These are phyloP conservation scores for Malus hybrid DNA, from an alignment of 331 rosid species.

Conservation along the genomic window DNA sequence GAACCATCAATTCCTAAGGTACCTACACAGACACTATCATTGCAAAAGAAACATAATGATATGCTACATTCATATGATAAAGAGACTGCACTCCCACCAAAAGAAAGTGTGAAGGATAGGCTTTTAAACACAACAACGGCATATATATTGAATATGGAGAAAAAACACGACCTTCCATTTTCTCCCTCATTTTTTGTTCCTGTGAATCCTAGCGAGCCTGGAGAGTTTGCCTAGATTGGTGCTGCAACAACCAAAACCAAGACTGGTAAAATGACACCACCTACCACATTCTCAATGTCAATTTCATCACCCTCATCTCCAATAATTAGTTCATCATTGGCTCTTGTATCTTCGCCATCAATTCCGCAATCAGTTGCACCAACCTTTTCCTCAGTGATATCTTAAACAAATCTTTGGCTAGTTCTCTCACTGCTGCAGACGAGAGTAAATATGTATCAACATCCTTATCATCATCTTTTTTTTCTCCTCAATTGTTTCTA, in stretches of 20 bases:
- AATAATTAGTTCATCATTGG: slow-evolving; percentile 13
- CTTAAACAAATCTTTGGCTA: slow-evolving; percentile 25
- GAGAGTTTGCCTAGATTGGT: slow-evolving; percentile 13
- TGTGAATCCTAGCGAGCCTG: slow-evolving; percentile 12
- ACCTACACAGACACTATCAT: slow-evolving; percentile 21
- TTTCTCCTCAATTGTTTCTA: slow-evolving; percentile 15
- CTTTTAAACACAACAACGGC: slow-evolving; percentile 25
- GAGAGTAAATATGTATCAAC: slow-evolving; percentile 15
- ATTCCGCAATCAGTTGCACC: slow-evolving; percentile 18
- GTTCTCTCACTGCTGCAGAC: slow-evolving; percentile 23
- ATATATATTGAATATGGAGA: slow-evolving; percentile 26
- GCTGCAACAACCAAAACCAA: slow-evolving; percentile 23
- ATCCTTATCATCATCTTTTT: slow-evolving; percentile 20
- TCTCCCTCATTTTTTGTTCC: slow-evolving; percentile 26
- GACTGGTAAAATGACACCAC: slow-evolving; percentile 24
- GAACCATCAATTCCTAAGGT: slow-evolving; percentile 22
- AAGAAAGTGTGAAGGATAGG: slow-evolving; percentile 23
- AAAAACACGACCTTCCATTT: slow-evolving; percentile 21
- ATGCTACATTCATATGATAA: slow-evolving; percentile 25
- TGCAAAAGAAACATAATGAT: slow-evolving; percentile 29
- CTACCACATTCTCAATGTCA: slow-evolving; percentile 28
- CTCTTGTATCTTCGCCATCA: slow-evolving; percentile 26
- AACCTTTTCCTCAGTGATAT: slow-evolving; percentile 19
- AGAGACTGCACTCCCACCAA: slow-evolving; percentile 12
- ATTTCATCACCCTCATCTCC: slow-evolving; percentile 24